Percentiles rank a stretch among this genome's conserved stretches.
Conservation (phyloP, 1,284 basidiomycete genomes). For the Agroathelia rolfsii region DNA sequence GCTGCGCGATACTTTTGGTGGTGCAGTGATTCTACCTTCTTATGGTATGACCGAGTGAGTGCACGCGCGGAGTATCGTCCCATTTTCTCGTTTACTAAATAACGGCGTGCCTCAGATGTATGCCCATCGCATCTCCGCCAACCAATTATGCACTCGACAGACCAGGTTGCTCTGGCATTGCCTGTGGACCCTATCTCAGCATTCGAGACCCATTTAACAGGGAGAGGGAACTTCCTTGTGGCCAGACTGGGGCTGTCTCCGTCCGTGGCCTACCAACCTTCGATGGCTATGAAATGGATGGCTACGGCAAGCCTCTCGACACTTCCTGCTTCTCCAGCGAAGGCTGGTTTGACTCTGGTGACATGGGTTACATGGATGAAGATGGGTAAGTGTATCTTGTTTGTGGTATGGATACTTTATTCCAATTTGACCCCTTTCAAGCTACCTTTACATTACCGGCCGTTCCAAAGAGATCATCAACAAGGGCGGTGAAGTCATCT, state of each 20-base stretch:
- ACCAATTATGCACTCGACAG: conserved; percentile 33
- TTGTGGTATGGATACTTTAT: too few relatives aligned
- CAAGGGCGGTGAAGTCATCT: conserved; percentile 59
- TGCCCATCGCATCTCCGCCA: conserved; percentile 38
- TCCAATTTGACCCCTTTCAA: too few relatives aligned
- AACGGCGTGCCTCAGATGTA: conserved; percentile 23
- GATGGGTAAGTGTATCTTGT: too few relatives aligned
- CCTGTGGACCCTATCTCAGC: conserved; percentile 37
- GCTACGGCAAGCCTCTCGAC: conserved; percentile 28
- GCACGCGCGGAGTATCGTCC: too few relatives aligned
- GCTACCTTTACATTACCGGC: conserved; percentile 51
- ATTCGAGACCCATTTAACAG: conserved; percentile 30
- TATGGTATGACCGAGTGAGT: conserved; percentile 40
- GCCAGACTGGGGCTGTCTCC: conserved; percentile 31
- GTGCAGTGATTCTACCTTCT: conserved; percentile 31
- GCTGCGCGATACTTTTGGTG: conserved; percentile 26
- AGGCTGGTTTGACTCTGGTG: conserved; percentile 53
- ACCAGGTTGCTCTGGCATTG: conserved; percentile 35
- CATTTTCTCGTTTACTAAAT: too few relatives aligned
- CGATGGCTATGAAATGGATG: conserved; percentile 32
- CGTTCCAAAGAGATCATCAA: conserved; percentile 55
- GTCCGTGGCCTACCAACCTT: conserved; percentile 37
- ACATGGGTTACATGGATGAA: conserved; percentile 50
- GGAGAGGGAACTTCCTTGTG: conserved; percentile 24
- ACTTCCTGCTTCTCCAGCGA: conserved; percentile 32